phyloP scores from a whole-genome alignment of 2,329 filamentous ascomycete genomes.

The Apiospora sp. region DNA sequence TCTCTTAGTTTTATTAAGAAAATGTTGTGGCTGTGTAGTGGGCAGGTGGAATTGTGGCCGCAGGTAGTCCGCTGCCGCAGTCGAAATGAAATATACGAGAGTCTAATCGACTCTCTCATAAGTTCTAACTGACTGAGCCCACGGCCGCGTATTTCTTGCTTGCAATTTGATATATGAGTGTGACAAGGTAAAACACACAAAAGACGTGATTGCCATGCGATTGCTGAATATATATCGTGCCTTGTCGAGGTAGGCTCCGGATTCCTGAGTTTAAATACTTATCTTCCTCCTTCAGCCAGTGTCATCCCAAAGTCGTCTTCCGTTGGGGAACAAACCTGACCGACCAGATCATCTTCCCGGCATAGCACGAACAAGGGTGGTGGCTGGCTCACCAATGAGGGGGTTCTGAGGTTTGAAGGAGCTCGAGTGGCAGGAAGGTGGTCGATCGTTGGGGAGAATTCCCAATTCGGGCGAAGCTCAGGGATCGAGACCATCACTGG shows the following conservation, averaged over 20 bases:
- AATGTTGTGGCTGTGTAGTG: slow-evolving; percentile 30
- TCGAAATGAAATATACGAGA: slow-evolving; percentile 30
- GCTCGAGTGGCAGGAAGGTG: too few relatives aligned
- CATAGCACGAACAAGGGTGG: too few relatives aligned
- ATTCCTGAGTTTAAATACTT: not conserved
- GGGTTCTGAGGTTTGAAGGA: too few relatives aligned
- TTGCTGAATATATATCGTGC: not conserved
- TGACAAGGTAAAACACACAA: not conserved
- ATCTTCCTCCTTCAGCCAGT: not conserved
- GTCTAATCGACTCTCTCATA: not conserved
- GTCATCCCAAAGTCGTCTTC: not conserved
- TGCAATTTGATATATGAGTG: not conserved
- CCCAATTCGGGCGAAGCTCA: too few relatives aligned
- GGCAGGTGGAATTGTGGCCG: slow-evolving; percentile 29
- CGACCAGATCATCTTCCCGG: too few relatives aligned
- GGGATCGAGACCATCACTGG: too few relatives aligned
- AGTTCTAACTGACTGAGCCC: not conserved
- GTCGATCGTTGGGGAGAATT: too few relatives aligned
- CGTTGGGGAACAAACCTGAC: too few relatives aligned
- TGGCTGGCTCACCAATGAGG: too few relatives aligned
- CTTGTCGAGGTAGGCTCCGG: not conserved
- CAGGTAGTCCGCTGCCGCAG: slow-evolving; percentile 32
- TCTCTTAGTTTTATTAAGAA: slow-evolving; percentile 39
- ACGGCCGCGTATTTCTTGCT: not conserved
- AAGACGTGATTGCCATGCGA: too few relatives aligned